A percentile compares a stretch with the other conserved stretches of the same genome.
Evolutionary conservation across 306 rosid genomes (phyloP).

Genomic region (Psophocarpus tetragonolobus): DNA sequence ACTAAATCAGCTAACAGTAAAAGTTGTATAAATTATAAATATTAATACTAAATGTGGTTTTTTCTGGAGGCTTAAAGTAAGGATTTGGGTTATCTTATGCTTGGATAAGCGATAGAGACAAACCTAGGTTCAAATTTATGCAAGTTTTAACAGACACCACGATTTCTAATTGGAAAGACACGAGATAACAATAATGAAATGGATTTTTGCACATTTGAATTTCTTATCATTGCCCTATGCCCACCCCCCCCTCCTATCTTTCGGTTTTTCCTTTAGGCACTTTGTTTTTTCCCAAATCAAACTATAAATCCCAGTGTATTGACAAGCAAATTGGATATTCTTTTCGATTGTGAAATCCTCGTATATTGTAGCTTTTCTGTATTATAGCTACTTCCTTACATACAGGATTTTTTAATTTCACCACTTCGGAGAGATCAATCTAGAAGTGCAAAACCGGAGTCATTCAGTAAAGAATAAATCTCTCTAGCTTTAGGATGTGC

Average conservation of each 20-base stretch:
- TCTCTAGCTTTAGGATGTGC: conserved; percentile 62
- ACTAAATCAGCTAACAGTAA: background rate
- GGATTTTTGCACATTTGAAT: background rate
- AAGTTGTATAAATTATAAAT: background rate
- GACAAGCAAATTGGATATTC: conserved; percentile 17
- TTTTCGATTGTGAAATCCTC: background rate
- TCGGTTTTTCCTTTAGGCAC: background rate
- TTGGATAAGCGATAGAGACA: background rate
- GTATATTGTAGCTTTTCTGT: background rate
- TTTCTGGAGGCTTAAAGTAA: background rate
- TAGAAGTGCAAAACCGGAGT: conserved; percentile 30
- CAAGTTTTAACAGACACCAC: background rate
- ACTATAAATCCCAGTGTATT: background rate
- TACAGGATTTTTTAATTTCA: background rate
- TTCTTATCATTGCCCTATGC: background rate
- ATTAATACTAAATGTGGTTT: background rate
- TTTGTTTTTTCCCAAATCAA: background rate
- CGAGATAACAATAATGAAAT: background rate
- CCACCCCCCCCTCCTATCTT: no score
- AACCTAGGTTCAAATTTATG: conserved; percentile 12
- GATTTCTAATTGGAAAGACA: background rate
- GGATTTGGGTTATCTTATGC: background rate
- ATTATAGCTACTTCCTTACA: background rate
- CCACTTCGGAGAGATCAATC: conserved; percentile 7
- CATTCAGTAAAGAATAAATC: conserved; percentile 59